Evolutionary conservation across 2,329 filamentous ascomycete species (phyloP), one percentile per base, ranked within the genome.

Genomic region (Beauveria scarabaeidicola): DNA sequence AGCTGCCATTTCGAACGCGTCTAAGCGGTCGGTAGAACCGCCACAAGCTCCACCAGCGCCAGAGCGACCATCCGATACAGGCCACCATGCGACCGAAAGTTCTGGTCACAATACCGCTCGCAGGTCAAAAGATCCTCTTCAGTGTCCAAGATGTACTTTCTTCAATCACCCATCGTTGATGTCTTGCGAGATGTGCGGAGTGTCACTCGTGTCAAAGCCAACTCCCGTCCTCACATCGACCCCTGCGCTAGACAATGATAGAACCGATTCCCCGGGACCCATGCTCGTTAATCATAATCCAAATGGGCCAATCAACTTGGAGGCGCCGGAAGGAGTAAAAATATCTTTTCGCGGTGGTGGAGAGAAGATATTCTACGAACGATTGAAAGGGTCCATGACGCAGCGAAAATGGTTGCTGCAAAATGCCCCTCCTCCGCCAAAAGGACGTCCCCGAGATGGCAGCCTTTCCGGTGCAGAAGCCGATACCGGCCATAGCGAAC

Each of bases 331-430:
- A 64, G 87, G 83, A 63, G 84, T 97, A 66, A 99, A 97, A 70
- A 77, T 99, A 43, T 97, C 94, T 0, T 99, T 99, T 66, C 87
- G 94, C 36, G 84, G 80, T 38, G 92, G 93, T 2, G 94, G 94
- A 0, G 93, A 92, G 62, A 93, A 91, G 73, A 87, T 91, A 6
- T 96, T 99, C 64, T 86, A 89, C 65, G 94, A 97, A 66, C 83
- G 92, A 52, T 78, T 99, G 2, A 97, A 96, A 68, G 86, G 86
- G 7, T 89, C 91, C 9, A 83, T 97, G 73, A 86, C 91, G 2
- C 94, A 99, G 72, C 84, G 94, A 15, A 97, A 97, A 78, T 99
- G 94, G 94, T 81, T 99, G 3, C 80, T 97, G 0, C 89, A 94
- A 59, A 87, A 89, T 68, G 94, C 94, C 0, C 94, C 94, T 1